A percentile compares a stretch with the other conserved stretches of the same genome.
These are phyloP conservation scores for Ophiostoma novo-ulmi DNA, from an alignment of 2,329 filamentous ascomycete genomes.

Conservation along the genomic window DNA sequence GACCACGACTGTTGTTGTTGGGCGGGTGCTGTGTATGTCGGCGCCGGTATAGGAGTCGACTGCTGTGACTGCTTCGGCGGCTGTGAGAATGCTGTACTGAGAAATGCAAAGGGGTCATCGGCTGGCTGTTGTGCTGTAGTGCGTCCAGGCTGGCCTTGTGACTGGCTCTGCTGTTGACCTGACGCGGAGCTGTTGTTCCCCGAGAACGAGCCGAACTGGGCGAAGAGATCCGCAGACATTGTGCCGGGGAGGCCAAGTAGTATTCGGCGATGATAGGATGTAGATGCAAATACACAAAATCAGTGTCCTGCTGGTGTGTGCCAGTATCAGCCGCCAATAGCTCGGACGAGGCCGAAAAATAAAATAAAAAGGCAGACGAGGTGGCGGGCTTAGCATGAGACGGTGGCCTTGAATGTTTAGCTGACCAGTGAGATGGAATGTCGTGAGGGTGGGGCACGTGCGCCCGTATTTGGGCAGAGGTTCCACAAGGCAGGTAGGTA, in stretches of 20 bases:
- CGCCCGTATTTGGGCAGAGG: background rate
- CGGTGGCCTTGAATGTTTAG: background rate
- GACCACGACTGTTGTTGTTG: constrained; percentile 21
- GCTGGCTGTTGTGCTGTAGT: constrained; percentile 21
- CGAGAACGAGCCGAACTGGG: constrained; percentile 53
- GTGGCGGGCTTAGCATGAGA: background rate
- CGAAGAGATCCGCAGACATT: constrained; percentile 64
- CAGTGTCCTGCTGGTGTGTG: background rate
- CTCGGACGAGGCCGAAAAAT: background rate
- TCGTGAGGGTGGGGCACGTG: constrained; percentile 21
- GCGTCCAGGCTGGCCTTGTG: background rate
- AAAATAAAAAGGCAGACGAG: background rate
- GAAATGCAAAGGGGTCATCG: constrained; percentile 35
- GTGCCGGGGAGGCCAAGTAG: background rate
- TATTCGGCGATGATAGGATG: background rate
- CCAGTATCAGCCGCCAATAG: background rate
- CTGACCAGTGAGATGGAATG: background rate
- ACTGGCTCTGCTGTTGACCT: constrained; percentile 30
- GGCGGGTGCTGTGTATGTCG: constrained; percentile 1
- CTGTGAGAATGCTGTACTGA: constrained; percentile 29
- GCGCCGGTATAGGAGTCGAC: constrained; percentile 14
- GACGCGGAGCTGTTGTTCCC: constrained; percentile 31
- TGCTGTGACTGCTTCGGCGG: constrained; percentile 16
- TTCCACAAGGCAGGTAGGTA: constrained; percentile 4
- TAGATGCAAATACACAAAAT: background rate